These are phyloP conservation scores for Platanthera zijinensis DNA, from an alignment of 106 monocot genomes.

Conservation along the genomic window DNA sequence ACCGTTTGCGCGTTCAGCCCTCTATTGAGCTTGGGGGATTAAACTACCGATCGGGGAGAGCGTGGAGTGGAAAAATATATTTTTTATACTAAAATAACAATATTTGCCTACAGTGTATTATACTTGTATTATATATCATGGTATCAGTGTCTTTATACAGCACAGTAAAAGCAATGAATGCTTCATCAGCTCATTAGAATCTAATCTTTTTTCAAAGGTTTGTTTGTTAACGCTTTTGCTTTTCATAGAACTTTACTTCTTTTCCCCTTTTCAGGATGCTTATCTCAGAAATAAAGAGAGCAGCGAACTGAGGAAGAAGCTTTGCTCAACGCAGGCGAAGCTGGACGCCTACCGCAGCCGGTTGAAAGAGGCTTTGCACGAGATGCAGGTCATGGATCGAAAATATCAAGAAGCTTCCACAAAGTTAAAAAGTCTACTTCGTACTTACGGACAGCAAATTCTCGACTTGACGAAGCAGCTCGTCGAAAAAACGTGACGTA, in stretches of 20 bases:
- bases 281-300: slow-evolving; percentile 33
- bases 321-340: slow-evolving; percentile 34
- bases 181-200: no score
- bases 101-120: no score
- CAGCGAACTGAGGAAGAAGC: slow-evolving; percentile 42
- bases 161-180: no score
- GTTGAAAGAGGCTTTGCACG: slow-evolving; percentile 29
- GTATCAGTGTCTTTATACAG: no score
- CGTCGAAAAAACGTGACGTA: not conserved
- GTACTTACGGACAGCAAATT: slow-evolving; percentile 42
- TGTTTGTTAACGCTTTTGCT: no score
- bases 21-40: no score
- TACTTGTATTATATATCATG: no score
- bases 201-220: no score
- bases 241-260: not conserved
- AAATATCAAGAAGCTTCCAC: slow-evolving; percentile 54
- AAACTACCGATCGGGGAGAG: no score
- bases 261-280: slow-evolving; percentile 35
- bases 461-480: slow-evolving; percentile 59
- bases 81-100: no score
- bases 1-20: no score
- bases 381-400: slow-evolving; percentile 45
- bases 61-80: no score
- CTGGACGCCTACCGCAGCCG: slow-evolving; percentile 37
- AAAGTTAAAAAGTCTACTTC: slow-evolving; percentile 48